These are phyloP conservation scores for Iberis pinnata DNA, from an alignment of 345 rosid species.

Conservation along the genomic window DNA sequence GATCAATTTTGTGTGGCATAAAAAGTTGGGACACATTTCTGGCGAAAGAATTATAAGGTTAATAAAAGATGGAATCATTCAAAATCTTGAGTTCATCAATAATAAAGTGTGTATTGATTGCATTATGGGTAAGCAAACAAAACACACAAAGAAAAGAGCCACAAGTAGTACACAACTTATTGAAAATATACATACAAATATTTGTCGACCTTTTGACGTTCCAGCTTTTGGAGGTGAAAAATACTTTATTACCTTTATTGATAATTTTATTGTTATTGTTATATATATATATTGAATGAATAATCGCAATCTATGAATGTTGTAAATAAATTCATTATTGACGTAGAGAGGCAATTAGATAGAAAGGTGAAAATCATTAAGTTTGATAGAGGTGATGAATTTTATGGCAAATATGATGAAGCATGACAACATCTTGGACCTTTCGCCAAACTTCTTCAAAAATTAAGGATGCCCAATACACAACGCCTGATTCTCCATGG, in stretches of 20 bases:
- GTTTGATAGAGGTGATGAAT: not conserved
- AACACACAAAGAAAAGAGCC: slow-evolving; percentile 2
- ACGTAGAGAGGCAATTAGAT: slow-evolving; percentile 9
- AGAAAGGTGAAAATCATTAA: slow-evolving; percentile 11
- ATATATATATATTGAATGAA: slow-evolving; percentile 6
- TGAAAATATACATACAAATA: slow-evolving; percentile 1
- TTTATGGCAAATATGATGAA: slow-evolving; percentile 6
- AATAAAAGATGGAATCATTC: not conserved
- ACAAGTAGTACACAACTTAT: slow-evolving; percentile 8
- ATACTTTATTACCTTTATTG: not conserved
- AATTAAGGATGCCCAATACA: not conserved
- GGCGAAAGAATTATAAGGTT: not conserved
- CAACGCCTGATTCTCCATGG: slow-evolving; percentile 3
- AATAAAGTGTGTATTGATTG: not conserved
- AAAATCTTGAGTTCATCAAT: not conserved
- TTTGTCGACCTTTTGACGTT: slow-evolving; percentile 11
- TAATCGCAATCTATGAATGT: too few species aligned
- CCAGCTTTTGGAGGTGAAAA: not conserved
- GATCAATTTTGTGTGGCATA: slow-evolving; percentile 1
- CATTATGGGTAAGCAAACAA: slow-evolving; percentile 11
- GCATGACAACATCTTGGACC: not conserved
- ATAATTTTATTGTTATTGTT: slow-evolving; percentile 12
- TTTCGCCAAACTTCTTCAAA: not conserved
- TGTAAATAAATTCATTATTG: not conserved
- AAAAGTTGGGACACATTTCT: not conserved